phyloP scores from a whole-genome alignment of 2,329 filamentous ascomycete genomes.

The Dothidotthia symphoricarpi region DNA sequence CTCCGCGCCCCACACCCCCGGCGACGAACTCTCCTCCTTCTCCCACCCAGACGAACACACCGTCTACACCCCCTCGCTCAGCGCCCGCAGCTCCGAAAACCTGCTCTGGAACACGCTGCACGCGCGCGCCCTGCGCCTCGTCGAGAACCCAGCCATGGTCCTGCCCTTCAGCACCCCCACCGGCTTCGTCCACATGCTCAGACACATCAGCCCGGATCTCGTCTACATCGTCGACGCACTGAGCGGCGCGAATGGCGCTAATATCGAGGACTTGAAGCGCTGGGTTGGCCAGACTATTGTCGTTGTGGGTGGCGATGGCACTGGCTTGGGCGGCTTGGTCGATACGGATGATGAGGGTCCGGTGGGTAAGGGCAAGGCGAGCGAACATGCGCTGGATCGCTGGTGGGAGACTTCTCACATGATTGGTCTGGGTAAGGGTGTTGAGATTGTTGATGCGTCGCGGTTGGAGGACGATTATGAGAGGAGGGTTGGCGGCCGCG shows the following conservation, averaged over 20 bases:
- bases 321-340: constrained; percentile 53
- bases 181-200: constrained; percentile 82
- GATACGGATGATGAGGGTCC: constrained; percentile 58
- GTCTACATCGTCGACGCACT: constrained; percentile 88
- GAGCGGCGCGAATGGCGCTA: constrained; percentile 69
- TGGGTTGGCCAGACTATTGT: constrained; percentile 64
- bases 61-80: constrained; percentile 38
- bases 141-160: constrained; percentile 82
- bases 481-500: constrained; percentile 67
- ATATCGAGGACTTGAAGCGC: constrained; percentile 63
- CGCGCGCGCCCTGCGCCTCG: constrained; percentile 72
- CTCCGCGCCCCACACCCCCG: constrained; percentile 64
- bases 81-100: constrained; percentile 36
- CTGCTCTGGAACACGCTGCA: constrained; percentile 76
- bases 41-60: constrained; percentile 46
- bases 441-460: constrained; percentile 82
- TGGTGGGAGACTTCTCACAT: constrained; percentile 82
- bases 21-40: constrained; percentile 54
- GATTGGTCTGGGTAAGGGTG: constrained; percentile 80
- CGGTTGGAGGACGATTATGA: constrained; percentile 85
- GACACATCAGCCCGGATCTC: constrained; percentile 79
- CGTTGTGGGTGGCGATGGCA: constrained; percentile 54
- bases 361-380: constrained; percentile 23
- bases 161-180: constrained; percentile 82
- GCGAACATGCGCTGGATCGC: constrained; percentile 43